These are phyloP conservation scores for Lactuca saligna DNA, from an alignment of 129 eudicot genomes.

Conservation along the genomic window DNA sequence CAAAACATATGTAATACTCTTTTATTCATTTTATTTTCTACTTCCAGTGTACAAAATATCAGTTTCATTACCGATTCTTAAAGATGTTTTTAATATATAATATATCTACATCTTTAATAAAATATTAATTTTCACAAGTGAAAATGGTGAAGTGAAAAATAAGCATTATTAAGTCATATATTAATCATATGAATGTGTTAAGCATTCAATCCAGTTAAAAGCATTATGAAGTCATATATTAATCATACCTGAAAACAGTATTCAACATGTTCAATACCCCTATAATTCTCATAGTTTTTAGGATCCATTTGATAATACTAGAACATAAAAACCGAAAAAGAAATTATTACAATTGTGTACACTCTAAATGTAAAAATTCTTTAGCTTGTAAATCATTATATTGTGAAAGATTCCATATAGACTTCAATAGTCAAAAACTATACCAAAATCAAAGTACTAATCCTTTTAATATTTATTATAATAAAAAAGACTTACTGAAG, in stretches of 20 bases:
- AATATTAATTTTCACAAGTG: no score
- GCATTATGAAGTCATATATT: no score
- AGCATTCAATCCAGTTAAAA: no score
- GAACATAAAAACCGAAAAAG: slow-evolving; percentile 13
- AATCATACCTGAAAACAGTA: slow-evolving; percentile 87
- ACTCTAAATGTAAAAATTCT: background rate
- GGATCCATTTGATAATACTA: slow-evolving; percentile 95
- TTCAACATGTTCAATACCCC: slow-evolving; percentile 82
- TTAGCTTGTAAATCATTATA: background rate
- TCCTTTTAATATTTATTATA: background rate
- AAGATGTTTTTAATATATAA: no score
- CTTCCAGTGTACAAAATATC: no score
- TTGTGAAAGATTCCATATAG: background rate
- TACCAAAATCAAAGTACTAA: background rate
- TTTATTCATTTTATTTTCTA: no score
- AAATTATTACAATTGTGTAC: background rate
- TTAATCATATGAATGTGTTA: no score
- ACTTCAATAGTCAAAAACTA: slow-evolving; percentile 3
- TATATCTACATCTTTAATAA: no score
- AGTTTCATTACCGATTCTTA: no score
- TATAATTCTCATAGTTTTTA: slow-evolving; percentile 62
- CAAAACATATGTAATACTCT: no score
- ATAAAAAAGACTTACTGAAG: slow-evolving; percentile 60
- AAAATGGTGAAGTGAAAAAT: no score
- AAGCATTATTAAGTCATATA: no score